A percentile compares a stretch with the other conserved stretches of the same genome.
Evolutionary conservation across 1,284 basidiomycete genomes (phyloP).

Genomic region (Trichosporon sp.): DNA sequence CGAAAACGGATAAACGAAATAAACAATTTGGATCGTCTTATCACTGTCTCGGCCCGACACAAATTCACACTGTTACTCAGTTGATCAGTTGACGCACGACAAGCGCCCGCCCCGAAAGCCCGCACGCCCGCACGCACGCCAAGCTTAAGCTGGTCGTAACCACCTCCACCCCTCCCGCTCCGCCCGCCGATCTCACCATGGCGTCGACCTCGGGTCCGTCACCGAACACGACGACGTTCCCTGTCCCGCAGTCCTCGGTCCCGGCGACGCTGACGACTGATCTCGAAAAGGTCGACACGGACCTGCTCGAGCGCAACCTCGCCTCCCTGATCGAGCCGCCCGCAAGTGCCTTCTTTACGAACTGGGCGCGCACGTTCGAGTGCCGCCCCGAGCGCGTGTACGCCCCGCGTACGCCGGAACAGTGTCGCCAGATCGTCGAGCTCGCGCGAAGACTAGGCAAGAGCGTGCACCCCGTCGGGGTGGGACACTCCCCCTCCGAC

Average conservation of each 20-base stretch:
- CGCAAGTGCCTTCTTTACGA: slow-evolving; percentile 53
- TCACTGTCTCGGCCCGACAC: not conserved
- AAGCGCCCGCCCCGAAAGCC: too few relatives aligned
- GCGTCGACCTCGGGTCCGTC: not conserved
- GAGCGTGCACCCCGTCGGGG: slow-evolving; percentile 78
- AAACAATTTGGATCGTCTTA: not conserved
- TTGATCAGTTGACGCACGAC: too few relatives aligned
- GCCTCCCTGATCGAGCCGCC: not conserved
- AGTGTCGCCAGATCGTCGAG: slow-evolving; percentile 79
- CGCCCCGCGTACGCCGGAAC: slow-evolving; percentile 69
- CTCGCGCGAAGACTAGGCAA: slow-evolving; percentile 74
- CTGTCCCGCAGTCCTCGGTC: not conserved
- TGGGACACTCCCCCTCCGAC: slow-evolving; percentile 92
- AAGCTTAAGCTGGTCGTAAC: not conserved
- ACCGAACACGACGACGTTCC: slow-evolving; percentile 12
- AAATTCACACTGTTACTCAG: not conserved
- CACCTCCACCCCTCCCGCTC: not conserved
- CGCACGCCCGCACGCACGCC: not conserved
- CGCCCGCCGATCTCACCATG: not conserved
- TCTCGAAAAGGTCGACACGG: slow-evolving; percentile 17
- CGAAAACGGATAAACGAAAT: not conserved
- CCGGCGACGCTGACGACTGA: slow-evolving; percentile 12
- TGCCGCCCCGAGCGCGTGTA: slow-evolving; percentile 64
- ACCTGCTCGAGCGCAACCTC: slow-evolving; percentile 6
- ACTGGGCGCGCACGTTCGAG: slow-evolving; percentile 62